phyloP scores from a whole-genome alignment of 257 asterid genomes.

The Salvia hispanica region DNA sequence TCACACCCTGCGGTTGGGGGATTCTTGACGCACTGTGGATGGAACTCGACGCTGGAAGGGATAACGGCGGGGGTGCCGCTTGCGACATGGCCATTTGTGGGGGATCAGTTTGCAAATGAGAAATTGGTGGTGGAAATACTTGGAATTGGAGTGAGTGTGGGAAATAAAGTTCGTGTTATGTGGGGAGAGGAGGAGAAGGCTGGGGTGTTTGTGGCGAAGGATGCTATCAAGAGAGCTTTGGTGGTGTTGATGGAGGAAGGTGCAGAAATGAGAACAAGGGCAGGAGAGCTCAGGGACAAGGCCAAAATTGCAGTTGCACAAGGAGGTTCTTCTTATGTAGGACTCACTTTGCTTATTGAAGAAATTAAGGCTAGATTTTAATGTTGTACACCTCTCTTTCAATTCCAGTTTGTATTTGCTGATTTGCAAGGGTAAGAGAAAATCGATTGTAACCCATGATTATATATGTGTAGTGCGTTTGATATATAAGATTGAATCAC shows the following conservation, averaged over 20 bases:
- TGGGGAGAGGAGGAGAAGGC: constrained; percentile 55
- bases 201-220: constrained; percentile 42
- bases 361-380: constrained; percentile 27
- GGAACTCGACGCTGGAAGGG: constrained; percentile 57
- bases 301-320: constrained; percentile 30
- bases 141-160: constrained; percentile 40
- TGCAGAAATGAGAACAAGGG: too few relatives aligned
- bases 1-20: constrained; percentile 44
- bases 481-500: too few relatives aligned
- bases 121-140: constrained; percentile 38
- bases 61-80: constrained; percentile 38
- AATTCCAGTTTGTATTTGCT: too few relatives aligned
- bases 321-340: constrained; percentile 36
- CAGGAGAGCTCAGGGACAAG: too few relatives aligned
- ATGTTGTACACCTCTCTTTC: too few relatives aligned
- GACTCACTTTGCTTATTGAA: constrained; percentile 42
- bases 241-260: constrained; percentile 32
- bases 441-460: too few relatives aligned
- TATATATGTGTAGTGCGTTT: too few relatives aligned
- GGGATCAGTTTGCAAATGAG: constrained; percentile 47
- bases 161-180: constrained; percentile 26
- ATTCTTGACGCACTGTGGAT: constrained; percentile 50
- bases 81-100: constrained; percentile 58
- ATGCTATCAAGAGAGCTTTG: constrained; percentile 37
- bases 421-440: too few relatives aligned